Evolutionary conservation across 306 rosid species (phyloP).

Genomic region (Leucaena leucocephala): DNA sequence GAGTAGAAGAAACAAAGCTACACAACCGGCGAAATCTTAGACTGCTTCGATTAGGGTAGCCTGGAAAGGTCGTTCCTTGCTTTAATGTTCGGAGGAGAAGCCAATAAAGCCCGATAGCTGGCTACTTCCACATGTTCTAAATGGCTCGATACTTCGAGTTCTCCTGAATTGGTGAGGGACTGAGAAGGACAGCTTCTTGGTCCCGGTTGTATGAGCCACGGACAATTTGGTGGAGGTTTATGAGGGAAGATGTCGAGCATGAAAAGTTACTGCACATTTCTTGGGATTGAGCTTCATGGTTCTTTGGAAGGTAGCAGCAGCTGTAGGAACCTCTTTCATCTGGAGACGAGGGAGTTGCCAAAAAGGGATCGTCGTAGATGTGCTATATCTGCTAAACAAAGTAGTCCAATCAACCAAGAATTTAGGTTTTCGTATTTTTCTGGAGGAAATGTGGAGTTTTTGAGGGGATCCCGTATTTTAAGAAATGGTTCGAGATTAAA

Average conservation of each 20-base stretch:
- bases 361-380: constrained; percentile 45
- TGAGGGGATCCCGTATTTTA: constrained; percentile 50
- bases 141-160: constrained; percentile 32
- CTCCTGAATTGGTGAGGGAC: constrained; percentile 50
- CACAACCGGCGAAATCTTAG: not conserved
- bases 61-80: not conserved
- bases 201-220: constrained; percentile 52
- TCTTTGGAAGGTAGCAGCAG: constrained; percentile 45
- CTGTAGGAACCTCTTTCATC: constrained; percentile 41
- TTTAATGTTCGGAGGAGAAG: not conserved
- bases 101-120: constrained; percentile 6
- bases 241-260: constrained; percentile 57
- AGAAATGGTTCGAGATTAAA: constrained; percentile 53
- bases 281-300: constrained; percentile 55
- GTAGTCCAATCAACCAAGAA: constrained; percentile 51
- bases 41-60: not conserved
- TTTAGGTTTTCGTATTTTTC: constrained; percentile 61
- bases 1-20: not conserved
- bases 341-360: constrained; percentile 37
- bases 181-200: constrained; percentile 67
- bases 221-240: constrained; percentile 29
- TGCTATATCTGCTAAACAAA: constrained; percentile 52
- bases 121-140: constrained; percentile 26
- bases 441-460: constrained; percentile 66
- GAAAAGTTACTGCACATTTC: constrained; percentile 56